These are phyloP conservation scores for Suillus tomentosus DNA, from an alignment of 768 basidiomycete species.

Conservation along the genomic window DNA sequence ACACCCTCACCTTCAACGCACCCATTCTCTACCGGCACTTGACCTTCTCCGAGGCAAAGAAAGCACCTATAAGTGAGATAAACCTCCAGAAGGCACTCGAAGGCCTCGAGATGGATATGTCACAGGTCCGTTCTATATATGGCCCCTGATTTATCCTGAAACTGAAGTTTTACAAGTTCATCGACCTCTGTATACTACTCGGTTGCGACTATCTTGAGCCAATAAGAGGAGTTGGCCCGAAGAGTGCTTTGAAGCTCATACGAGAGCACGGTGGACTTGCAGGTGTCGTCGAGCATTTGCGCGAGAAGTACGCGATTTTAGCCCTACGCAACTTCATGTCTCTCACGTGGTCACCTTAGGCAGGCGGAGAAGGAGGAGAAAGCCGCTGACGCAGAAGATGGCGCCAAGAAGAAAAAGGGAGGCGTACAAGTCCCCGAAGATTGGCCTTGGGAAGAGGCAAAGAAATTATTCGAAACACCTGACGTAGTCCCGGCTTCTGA, in stretches of 20 bases:
- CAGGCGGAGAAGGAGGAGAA: constrained; percentile 45
- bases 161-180: constrained; percentile 58
- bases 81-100: constrained; percentile 79
- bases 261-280: constrained; percentile 77
- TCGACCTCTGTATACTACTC: constrained; percentile 93
- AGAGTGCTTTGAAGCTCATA: constrained; percentile 91
- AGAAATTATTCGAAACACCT: constrained; percentile 85
- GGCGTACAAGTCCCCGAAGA: constrained; percentile 84
- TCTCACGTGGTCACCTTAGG: constrained; percentile 18
- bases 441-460: constrained; percentile 97
- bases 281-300: constrained; percentile 74
- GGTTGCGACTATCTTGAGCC: constrained; percentile 99
- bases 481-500: constrained; percentile 87
- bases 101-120: constrained; percentile 92
- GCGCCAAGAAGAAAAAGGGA: constrained; percentile 60
- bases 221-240: constrained; percentile 96
- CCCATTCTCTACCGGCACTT: constrained; percentile 94
- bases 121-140: constrained; percentile 53
- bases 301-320: constrained; percentile 59
- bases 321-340: not conserved
- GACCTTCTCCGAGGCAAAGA: constrained; percentile 97
- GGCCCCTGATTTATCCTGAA: not conserved
- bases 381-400: constrained; percentile 42
- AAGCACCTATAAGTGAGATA: constrained; percentile 94
- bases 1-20: constrained; percentile 93